Evolutionary conservation across 1,139 yeast species (phyloP).

Genomic region (Yamadazyma atmosphaerica): DNA sequence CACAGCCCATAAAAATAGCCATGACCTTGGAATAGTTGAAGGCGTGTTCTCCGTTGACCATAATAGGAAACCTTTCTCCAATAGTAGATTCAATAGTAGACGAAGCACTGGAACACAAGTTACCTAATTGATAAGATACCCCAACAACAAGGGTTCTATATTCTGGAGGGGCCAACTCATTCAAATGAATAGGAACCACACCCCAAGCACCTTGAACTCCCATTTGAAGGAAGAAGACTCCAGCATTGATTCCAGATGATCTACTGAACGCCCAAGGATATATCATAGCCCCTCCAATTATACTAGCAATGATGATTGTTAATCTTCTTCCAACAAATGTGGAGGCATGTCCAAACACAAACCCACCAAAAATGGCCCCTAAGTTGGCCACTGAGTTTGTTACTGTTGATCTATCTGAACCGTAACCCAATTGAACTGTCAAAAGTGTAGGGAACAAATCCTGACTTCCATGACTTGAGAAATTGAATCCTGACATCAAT

Average conservation of each 20-base stretch:
- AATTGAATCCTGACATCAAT: conserved; percentile 46
- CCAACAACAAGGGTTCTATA: conserved; percentile 75
- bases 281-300: conserved; percentile 64
- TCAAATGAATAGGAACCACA: conserved; percentile 73
- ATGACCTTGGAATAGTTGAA: conserved; percentile 53
- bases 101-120: conserved; percentile 78
- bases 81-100: conserved; percentile 79
- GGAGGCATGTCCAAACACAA: conserved; percentile 35
- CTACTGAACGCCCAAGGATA: conserved; percentile 72
- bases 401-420: conserved; percentile 33
- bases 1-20: conserved; percentile 83
- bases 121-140: conserved; percentile 79
- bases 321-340: conserved; percentile 39
- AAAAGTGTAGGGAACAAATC: conserved; percentile 41
- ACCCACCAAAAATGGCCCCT: conserved; percentile 40
- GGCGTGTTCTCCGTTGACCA: conserved; percentile 14
- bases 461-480: conserved; percentile 42
- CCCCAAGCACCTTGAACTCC: conserved; percentile 92
- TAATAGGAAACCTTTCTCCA: conserved; percentile 62
- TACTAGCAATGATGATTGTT: conserved; percentile 51
- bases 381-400: conserved; percentile 39
- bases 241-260: conserved; percentile 64
- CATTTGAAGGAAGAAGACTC: conserved; percentile 76
- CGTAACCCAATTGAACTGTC: conserved; percentile 28
- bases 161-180: conserved; percentile 77